These are phyloP conservation scores for Lithospermum erythrorhizon DNA, from an alignment of 257 asterid genomes.

Conservation along the genomic window DNA sequence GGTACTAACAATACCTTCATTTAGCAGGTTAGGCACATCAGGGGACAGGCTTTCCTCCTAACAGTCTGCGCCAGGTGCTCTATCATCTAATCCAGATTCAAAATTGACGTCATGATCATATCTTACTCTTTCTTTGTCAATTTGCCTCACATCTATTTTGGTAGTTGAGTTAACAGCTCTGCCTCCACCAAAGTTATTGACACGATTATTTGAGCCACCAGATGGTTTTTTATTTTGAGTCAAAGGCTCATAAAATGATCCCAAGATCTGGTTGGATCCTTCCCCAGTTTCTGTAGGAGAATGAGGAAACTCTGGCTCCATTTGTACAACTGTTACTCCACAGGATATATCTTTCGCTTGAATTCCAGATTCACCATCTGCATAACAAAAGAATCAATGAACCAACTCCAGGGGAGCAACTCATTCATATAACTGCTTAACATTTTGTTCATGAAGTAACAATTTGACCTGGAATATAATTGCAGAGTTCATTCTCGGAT, in stretches of 20 bases:
- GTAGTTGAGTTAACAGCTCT: slow-evolving; percentile 18
- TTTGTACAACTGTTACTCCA: slow-evolving; percentile 34
- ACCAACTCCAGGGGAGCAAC: slow-evolving; percentile 2
- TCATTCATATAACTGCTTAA: not conserved
- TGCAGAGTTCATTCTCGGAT: slow-evolving; percentile 36
- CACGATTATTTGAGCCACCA: slow-evolving; percentile 16
- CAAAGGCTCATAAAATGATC: slow-evolving; percentile 23
- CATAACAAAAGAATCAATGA: slow-evolving; percentile 12
- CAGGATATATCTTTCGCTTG: slow-evolving; percentile 48
- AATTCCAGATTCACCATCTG: slow-evolving; percentile 94
- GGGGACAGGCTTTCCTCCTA: slow-evolving; percentile 43
- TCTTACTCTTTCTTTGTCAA: slow-evolving; percentile 17
- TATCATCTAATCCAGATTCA: slow-evolving; percentile 23
- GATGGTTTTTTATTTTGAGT: slow-evolving; percentile 17
- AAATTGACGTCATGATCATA: slow-evolving; percentile 17
- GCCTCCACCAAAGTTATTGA: slow-evolving; percentile 8
- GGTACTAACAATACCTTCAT: slow-evolving; percentile 38
- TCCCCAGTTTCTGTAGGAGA: slow-evolving; percentile 62
- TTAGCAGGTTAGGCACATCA: slow-evolving; percentile 24
- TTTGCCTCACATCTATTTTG: slow-evolving; percentile 19
- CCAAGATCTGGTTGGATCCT: slow-evolving; percentile 61
- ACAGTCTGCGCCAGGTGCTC: slow-evolving; percentile 31
- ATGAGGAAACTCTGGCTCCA: slow-evolving; percentile 47
- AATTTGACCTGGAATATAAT: slow-evolving; percentile 58
- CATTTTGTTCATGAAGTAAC: not conserved